phyloP scores from a whole-genome alignment of 2,329 filamentous ascomycete species.

The Neopestalotiopsis rosae region DNA sequence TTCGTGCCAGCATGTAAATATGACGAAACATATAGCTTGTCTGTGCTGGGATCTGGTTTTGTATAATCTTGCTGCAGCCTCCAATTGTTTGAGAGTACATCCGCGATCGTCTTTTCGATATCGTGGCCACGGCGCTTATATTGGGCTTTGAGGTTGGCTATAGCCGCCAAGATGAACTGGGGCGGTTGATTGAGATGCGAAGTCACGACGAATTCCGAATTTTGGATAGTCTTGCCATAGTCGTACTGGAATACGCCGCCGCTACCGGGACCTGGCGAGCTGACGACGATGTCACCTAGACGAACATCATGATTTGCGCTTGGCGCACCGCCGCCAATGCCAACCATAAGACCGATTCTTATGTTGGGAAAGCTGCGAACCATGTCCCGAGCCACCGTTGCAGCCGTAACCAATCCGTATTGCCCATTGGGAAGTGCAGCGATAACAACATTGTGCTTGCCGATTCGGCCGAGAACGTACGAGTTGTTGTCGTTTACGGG shows the following conservation, averaged over 20 bases:
- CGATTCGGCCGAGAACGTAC: too few relatives aligned
- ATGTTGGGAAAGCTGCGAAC: conserved; percentile 34
- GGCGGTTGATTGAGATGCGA: conserved; percentile 21
- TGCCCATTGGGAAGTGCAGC: too few relatives aligned
- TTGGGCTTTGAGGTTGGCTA: conserved; percentile 34
- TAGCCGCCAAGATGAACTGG: conserved; percentile 10
- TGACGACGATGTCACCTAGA: conserved; percentile 40
- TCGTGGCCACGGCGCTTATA: conserved; percentile 26
- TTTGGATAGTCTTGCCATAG: conserved; percentile 32
- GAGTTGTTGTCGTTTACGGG: too few relatives aligned
- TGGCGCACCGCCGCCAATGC: conserved; percentile 37
- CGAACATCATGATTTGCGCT: conserved; percentile 31
- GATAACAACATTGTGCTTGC: too few relatives aligned
- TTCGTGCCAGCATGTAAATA: conserved; percentile 12
- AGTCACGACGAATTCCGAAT: conserved; percentile 23
- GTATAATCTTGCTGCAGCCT: conserved; percentile 33
- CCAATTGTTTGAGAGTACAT: conserved; percentile 27
- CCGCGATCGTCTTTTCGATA: conserved; percentile 35
- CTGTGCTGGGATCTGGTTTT: conserved; percentile 29
- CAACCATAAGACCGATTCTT: conserved; percentile 37
- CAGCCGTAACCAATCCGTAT: conserved; percentile 21
- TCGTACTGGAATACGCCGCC: conserved; percentile 39
- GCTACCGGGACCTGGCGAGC: conserved; percentile 23
- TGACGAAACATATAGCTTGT: conserved; percentile 33
- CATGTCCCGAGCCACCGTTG: conserved; percentile 31